Base-by-base conservation (phyloP, 306 rosid species). In the Lathyrus tuberosus region DNA sequence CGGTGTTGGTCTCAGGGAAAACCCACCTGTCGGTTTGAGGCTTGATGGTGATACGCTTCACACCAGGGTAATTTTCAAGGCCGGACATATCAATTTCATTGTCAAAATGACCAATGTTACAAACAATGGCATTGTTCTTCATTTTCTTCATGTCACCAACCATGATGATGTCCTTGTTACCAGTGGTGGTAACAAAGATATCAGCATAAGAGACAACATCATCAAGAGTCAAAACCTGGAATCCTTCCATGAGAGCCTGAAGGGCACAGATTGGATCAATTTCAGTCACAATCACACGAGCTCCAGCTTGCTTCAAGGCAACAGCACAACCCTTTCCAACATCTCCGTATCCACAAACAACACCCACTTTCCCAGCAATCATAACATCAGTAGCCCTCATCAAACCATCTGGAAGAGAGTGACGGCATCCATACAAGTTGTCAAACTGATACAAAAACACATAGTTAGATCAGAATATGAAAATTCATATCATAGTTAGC, bases 121-220 rank as follows among this genome's bases (percentile, higher is more conserved):
- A 87, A 43, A 94, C 91, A 57, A 94, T 91, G 72, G 99, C 97
- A 69, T 94, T 94, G 95, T 91, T 94, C 88, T 94, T 94, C 99
- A 94, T 94, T 68, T 88, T 94, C 92, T 10, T 91, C 99, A 94
- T 94, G 77, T 88, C 82, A 13, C 58, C 78, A 24, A 94, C 78
- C 95, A 88, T 94, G 83, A 94, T 94, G 76, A 94, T 94, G 95
- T 94, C 99, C 90, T 94, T 94, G 91, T 94, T 94, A 30, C 99
- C 99, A 0, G 97, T 94, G 84, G 99, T 94, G 85, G 99, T 94
- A 18, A 94, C 99, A 9, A 94, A 87, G 84, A 94, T 94, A 60
- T 94, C 99, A 28, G 91, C 95, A 60, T 86, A 83, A 0, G 95
- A 75, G 8, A 94, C 83, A 30, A 82, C 84, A 8, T 94, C 96